Evolutionary conservation across 495 filamentous ascomycete genomes (phyloP).

Genomic region (Penicillium lividum): DNA sequence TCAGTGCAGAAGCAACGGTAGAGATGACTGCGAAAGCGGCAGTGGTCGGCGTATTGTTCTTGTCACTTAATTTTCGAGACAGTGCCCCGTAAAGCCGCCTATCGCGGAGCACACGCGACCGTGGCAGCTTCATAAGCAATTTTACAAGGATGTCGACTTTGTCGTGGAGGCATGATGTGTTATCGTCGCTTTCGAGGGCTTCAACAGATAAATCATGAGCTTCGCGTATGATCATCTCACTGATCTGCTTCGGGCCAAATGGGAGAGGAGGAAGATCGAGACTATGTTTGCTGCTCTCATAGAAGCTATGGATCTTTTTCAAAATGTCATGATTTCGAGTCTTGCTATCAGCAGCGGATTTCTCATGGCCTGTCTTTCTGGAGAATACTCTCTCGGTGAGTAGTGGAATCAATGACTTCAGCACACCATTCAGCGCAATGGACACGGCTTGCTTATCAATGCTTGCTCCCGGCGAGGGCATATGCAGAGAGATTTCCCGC

Average conservation of each 20-base stretch:
- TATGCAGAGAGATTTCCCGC: constrained; percentile 28
- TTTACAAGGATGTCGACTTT: constrained; percentile 53
- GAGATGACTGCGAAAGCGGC: constrained; percentile 48
- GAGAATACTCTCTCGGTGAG: constrained; percentile 72
- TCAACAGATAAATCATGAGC: constrained; percentile 54
- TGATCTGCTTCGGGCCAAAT: constrained; percentile 56
- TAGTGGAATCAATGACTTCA: constrained; percentile 50
- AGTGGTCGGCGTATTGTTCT: constrained; percentile 29
- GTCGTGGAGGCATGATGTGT: constrained; percentile 36
- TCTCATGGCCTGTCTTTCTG: constrained; percentile 34
- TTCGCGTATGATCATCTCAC: constrained; percentile 63
- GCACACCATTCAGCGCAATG: constrained; percentile 31
- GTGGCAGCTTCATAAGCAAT: constrained; percentile 59
- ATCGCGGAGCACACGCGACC: constrained; percentile 52
- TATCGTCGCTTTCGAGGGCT: constrained; percentile 30
- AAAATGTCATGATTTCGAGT: constrained; percentile 48
- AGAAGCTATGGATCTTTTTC: constrained; percentile 64
- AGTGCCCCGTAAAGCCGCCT: constrained; percentile 58
- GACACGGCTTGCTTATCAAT: constrained; percentile 29
- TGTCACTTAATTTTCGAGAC: constrained; percentile 32
- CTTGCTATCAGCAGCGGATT: constrained; percentile 24
- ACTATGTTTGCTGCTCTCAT: constrained; percentile 49
- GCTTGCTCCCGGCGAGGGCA: constrained; percentile 3
- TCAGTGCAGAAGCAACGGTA: constrained; percentile 62
- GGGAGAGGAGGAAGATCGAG: constrained; percentile 52